phyloP scores from a whole-genome alignment of 352 stramenopile species.

The Phytophthora tubulina region DNA sequence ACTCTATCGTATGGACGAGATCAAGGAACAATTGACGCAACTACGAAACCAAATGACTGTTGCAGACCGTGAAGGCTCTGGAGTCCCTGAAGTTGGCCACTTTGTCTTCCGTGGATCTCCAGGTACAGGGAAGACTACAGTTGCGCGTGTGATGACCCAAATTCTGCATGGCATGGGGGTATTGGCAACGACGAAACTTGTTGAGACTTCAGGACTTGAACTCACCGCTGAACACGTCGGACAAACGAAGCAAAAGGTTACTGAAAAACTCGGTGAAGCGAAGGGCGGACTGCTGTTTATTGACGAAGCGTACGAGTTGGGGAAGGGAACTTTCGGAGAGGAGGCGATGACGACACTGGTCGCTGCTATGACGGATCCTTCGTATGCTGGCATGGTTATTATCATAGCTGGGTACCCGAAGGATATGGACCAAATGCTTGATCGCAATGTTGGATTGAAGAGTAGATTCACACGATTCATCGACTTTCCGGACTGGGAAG shows the following conservation, averaged over 20 bases:
- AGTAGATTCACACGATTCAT: conserved; percentile 92
- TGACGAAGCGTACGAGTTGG: conserved; percentile 93
- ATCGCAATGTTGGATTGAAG: conserved; percentile 90
- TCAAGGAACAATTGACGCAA: conserved; percentile 62
- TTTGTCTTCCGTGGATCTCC: conserved; percentile 91
- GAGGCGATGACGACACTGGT: conserved; percentile 93
- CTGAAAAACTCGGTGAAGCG: conserved; percentile 88
- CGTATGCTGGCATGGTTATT: conserved; percentile 88
- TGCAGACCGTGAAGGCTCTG: conserved; percentile 71
- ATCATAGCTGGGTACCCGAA: conserved; percentile 91
- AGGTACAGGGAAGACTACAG: conserved; percentile 91
- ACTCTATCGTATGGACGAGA: conserved; percentile 71
- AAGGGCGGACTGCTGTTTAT: conserved; percentile 94
- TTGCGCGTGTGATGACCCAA: conserved; percentile 93
- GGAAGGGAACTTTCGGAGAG: conserved; percentile 81
- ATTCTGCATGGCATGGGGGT: conserved; percentile 95
- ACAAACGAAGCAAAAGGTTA: conserved; percentile 92
- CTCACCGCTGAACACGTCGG: conserved; percentile 91
- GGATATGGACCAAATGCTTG: conserved; percentile 92
- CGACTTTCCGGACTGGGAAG: conserved; percentile 90
- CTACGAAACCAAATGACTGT: conserved; percentile 72
- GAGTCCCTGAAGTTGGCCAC: conserved; percentile 70
- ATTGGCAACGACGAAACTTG: conserved; percentile 92
- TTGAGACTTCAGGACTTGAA: conserved; percentile 89
- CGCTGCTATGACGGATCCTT: conserved; percentile 88